Conservation (phyloP, 2,329 filamentous ascomycete species). For the Exophiala aquamarina region DNA sequence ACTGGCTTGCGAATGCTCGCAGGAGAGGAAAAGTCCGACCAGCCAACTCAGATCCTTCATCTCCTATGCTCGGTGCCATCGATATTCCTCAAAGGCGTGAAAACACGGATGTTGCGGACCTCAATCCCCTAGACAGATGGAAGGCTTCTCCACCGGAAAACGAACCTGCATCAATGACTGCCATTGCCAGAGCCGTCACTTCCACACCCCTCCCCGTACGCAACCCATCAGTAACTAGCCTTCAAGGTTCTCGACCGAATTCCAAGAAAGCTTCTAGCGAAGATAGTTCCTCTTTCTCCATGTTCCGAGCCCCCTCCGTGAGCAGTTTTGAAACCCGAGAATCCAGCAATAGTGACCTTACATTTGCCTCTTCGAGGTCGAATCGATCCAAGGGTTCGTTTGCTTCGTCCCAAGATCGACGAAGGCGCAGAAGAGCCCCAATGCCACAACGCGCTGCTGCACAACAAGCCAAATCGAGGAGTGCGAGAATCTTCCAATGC, state of each 20-base stretch:
- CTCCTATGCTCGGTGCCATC: constrained; percentile 69
- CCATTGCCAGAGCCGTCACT: constrained; percentile 62
- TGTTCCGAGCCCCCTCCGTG: constrained; percentile 52
- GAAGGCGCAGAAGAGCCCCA: constrained; percentile 53
- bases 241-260: constrained; percentile 37
- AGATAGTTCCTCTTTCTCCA: constrained; percentile 51
- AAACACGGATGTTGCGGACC: constrained; percentile 47
- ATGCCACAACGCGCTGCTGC: constrained; percentile 43
- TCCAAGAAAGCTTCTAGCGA: constrained; percentile 44
- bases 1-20: constrained; percentile 89
- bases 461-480: constrained; percentile 41
- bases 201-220: constrained; percentile 36
- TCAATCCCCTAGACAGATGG: constrained; percentile 69
- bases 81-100: constrained; percentile 62
- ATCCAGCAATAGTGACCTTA: constrained; percentile 55
- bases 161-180: constrained; percentile 64
- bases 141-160: constrained; percentile 68
- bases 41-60: constrained; percentile 59
- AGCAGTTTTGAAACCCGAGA: constrained; percentile 56
- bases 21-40: constrained; percentile 75
- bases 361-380: constrained; percentile 57
- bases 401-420: constrained; percentile 60
- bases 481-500: constrained; percentile 55
- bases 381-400: constrained; percentile 58
- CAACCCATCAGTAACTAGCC: constrained; percentile 20